Conservation (phyloP, 2,329 filamentous ascomycete genomes). For the Cryphonectria nitschkei region DNA sequence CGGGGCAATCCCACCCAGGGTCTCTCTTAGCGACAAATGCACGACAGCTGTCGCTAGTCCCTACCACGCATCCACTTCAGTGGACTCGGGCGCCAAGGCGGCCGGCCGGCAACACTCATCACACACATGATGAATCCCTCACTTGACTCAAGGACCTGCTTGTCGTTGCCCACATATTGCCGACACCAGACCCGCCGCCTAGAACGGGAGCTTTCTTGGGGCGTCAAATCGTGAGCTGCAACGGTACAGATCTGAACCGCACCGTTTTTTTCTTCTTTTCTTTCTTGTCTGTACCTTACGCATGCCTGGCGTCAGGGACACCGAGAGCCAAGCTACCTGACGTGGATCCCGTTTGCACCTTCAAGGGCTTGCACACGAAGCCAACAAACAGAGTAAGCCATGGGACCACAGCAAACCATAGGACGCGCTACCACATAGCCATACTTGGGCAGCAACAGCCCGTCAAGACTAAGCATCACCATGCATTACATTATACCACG, state of each 20-base stretch:
- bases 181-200: not conserved
- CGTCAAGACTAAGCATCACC: constrained; percentile 16
- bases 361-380: constrained; percentile 12
- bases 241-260: not conserved
- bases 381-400: constrained; percentile 17
- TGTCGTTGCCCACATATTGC: not conserved
- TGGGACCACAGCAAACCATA: not conserved
- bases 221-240: not conserved
- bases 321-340: not conserved
- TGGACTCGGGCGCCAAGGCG: constrained; percentile 13
- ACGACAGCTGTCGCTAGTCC: constrained; percentile 3
- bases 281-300: not conserved
- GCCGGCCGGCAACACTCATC: constrained; percentile 18
- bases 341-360: not conserved
- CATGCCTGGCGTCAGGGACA: not conserved
- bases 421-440: constrained; percentile 17
- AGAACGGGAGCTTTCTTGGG: not conserved
- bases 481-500: constrained; percentile 23
- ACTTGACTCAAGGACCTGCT: constrained; percentile 20
- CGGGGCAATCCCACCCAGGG: not conserved
- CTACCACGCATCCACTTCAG: constrained; percentile 1
- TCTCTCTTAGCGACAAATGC: not conserved
- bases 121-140: constrained; percentile 26
- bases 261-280: not conserved
- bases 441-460: constrained; percentile 28